Base-by-base conservation (phyloP, 2,329 filamentous ascomycete genomes). In the Diplodia intermedia region DNA sequence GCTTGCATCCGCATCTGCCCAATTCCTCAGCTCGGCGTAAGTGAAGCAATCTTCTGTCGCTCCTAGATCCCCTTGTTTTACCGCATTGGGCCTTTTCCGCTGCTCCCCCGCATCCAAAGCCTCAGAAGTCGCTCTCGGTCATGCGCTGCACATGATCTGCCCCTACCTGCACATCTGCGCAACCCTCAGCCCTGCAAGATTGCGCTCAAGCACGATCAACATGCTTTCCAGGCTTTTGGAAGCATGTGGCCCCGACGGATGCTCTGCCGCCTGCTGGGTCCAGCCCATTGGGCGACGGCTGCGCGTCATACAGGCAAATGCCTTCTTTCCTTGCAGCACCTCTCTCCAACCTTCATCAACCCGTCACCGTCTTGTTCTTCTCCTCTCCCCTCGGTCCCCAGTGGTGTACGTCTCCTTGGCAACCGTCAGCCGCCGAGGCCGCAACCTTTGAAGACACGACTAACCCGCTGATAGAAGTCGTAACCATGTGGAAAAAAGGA, bases 401-500 rank as follows among this genome's bases (percentile, higher is more conserved):
- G 29, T 40, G 29, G 14, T 52, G 43, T 63, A n/a, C 29, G 14
- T 36, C 47, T 40, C 40, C 40, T 62, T 62, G 57, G 57, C 40
- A 43, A 29, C 40, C 11, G 26, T 5, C 36, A 29, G 56, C 56
- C 23, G 23, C 7, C 23, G 56, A 31, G 14, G 56, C 38, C 12
- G 38, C 6, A 36, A 49, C 47, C 18, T 18, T 23, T 40, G 33
- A 26, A 9, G 29, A 50, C 33, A 67, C 40, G 6, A 53, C 65
- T 67, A 47, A 67, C 65, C 38, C 52, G 20, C 50, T 56, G 12
- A 26, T 33, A 36, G 47, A 43, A 38, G 23, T 20, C 54, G 26
- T 43, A 23, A 29, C 66, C 69, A 86, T 88, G 86, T 87, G 85
- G 85, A 85, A 85, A 52, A 63, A 68, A 75, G 83, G 84, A 73